Evolutionary conservation across 1,284 basidiomycete species (phyloP), one percentile per base, ranked within the genome.

Genomic region (Tylopilus microsporus): DNA sequence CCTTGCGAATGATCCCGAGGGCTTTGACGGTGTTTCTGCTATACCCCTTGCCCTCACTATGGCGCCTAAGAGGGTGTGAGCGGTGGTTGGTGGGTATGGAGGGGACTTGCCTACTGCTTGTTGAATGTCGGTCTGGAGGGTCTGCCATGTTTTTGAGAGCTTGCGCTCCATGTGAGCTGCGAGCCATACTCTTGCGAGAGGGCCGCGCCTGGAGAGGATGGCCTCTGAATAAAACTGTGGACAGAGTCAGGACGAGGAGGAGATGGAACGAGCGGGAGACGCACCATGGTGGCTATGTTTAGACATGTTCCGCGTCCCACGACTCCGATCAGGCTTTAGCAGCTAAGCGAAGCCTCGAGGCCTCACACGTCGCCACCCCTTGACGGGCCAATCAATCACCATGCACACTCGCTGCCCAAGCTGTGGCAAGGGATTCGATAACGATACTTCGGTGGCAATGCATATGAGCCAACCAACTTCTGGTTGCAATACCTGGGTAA

Each of bases 151-250:
- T 76, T 99, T 99, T 69, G 92, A 94, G 67, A 99, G 85, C 79
- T 98, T 98, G 69, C 94, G 86, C 76, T 98, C 94, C 86, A 96
- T 95, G 79, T 98, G 96, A 2, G 97, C 96, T 30, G 96, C 96
- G 54, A 98, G 87, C 96, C 96, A 99, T 79, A 99, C 93, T 76
- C 91, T 93, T 48, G 93, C 95, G 42, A 99, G 81, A 10, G 95
- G 92, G 52, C 96, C 96, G 60, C 93, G 87, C 71, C 94, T 91
- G 55, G 92, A 92, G 63, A 97, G 82, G 73, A 97, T 92, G 50
- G 91, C 87, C 73, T 97, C 94, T 61, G 91, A 94, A 70, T 95
- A 93, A 73, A 96, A 92, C 94, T 91, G 60, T 37, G 18, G 56
- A 1, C 30, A 1, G 41, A 10, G 13, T 19, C 16, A 5, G 6